phyloP scores from a whole-genome alignment of 2,329 filamentous ascomycete species.

The Cercospora sp. region DNA sequence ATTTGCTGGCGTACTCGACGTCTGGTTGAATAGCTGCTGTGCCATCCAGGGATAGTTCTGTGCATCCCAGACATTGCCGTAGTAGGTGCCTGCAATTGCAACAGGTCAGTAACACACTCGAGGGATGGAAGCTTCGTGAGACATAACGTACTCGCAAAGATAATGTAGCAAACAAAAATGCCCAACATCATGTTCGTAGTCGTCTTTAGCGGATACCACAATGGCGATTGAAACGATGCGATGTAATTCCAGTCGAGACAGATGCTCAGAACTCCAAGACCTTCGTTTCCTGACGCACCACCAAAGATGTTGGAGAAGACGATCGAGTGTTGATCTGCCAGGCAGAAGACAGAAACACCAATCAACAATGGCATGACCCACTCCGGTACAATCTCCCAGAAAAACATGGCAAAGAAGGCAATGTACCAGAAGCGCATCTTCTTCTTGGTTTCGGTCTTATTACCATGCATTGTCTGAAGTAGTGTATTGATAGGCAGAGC shows the following conservation, averaged over 20 bases:
- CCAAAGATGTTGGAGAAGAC: conserved; percentile 55
- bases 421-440: conserved; percentile 46
- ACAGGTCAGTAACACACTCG: background rate
- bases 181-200: conserved; percentile 13
- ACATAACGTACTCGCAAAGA: conserved; percentile 17
- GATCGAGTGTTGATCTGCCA: conserved; percentile 46
- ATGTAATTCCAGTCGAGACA: conserved; percentile 52
- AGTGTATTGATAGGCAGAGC: conserved; percentile 42
- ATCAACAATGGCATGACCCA: conserved; percentile 50
- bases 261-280: conserved; percentile 46
- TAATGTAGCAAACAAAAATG: conserved; percentile 23
- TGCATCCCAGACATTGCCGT: conserved; percentile 46
- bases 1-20: conserved; percentile 40
- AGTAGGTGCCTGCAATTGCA: conserved; percentile 35
- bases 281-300: conserved; percentile 50
- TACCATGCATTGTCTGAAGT: conserved; percentile 44
- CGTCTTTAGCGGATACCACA: conserved; percentile 15
- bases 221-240: conserved; percentile 26
- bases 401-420: conserved; percentile 44
- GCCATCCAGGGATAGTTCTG: conserved; percentile 48
- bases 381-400: conserved; percentile 53
- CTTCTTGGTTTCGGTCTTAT: conserved; percentile 42
- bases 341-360: conserved; percentile 49
- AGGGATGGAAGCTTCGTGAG: background rate
- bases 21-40: conserved; percentile 44